Evolutionary conservation across 768 basidiomycete species (phyloP).

Genomic region (Calocera cornea): DNA sequence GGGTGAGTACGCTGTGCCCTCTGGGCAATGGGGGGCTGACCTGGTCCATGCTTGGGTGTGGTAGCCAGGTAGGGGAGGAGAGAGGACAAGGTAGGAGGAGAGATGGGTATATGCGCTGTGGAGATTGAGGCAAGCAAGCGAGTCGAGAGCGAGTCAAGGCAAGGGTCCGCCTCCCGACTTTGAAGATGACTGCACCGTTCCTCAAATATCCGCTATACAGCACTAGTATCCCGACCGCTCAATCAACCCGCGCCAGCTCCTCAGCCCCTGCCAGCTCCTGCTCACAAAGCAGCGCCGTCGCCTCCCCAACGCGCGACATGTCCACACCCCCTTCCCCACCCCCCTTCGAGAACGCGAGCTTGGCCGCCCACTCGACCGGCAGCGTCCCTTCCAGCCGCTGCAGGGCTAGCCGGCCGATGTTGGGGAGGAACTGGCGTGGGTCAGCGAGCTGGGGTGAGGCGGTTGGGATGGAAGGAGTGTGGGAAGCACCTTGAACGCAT

Average conservation of each 20-base stretch:
- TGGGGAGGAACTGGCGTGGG: conserved; percentile 63
- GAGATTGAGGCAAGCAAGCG: background rate
- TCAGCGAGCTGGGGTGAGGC: conserved; percentile 1
- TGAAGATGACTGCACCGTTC: too few relatives aligned
- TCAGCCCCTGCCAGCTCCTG: background rate
- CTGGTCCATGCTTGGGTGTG: background rate
- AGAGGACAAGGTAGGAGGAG: background rate
- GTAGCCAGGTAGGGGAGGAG: background rate
- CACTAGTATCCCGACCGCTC: too few relatives aligned
- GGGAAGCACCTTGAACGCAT: conserved; percentile 70
- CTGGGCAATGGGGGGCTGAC: background rate
- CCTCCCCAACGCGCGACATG: background rate
- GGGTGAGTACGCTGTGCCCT: too few relatives aligned
- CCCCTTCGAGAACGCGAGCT: conserved; percentile 37
- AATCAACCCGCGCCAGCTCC: background rate
- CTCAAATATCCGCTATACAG: too few relatives aligned
- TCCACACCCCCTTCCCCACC: background rate
- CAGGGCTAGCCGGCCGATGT: conserved; percentile 63
- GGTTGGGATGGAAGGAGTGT: too few relatives aligned
- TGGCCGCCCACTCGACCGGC: conserved; percentile 34
- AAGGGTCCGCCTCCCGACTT: too few relatives aligned
- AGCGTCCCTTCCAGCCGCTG: conserved; percentile 56
- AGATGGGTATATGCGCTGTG: background rate
- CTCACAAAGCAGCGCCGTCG: background rate
- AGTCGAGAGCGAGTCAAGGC: too few relatives aligned